These are phyloP conservation scores for Xylariaceae sp. DNA, from an alignment of 2,329 filamentous ascomycete genomes.

Conservation along the genomic window DNA sequence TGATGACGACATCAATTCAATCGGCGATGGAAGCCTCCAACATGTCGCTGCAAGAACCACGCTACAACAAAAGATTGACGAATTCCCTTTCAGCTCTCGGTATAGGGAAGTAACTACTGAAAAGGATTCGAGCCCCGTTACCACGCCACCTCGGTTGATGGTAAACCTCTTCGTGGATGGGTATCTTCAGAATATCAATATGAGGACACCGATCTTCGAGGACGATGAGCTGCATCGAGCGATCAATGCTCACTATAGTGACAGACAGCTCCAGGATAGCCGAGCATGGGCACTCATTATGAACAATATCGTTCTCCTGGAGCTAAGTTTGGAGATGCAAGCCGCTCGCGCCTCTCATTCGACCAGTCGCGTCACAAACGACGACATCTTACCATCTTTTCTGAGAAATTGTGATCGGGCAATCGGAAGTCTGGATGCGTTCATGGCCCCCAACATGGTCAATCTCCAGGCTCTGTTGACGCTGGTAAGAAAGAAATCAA, in stretches of 20 bases:
- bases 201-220: conserved; percentile 19
- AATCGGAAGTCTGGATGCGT: conserved; percentile 15
- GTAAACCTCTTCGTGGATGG: conserved; percentile 18
- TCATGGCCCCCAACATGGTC: conserved; percentile 13
- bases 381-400: conserved; percentile 21
- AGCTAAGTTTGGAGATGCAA: conserved; percentile 19
- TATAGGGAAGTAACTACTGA: conserved; percentile 6
- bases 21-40: not conserved
- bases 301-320: conserved; percentile 19
- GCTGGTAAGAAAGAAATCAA: conserved; percentile 10
- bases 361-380: conserved; percentile 12
- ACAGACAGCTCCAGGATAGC: conserved; percentile 9
- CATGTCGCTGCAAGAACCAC: conserved; percentile 6
- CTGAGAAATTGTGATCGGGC: conserved; percentile 21
- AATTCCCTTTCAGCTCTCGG: conserved; percentile 11
- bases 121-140: conserved; percentile 12
- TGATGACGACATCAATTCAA: not conserved
- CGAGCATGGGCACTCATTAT: conserved; percentile 18
- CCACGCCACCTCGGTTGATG: conserved; percentile 14
- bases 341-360: conserved; percentile 10
- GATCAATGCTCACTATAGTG: conserved; percentile 17
- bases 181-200: conserved; percentile 20
- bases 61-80: conserved; percentile 11
- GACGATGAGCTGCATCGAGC: conserved; percentile 11
- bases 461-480: conserved; percentile 19